Evolutionary conservation across 106 monocot genomes (phyloP).

Genomic region (Acorus calamus): DNA sequence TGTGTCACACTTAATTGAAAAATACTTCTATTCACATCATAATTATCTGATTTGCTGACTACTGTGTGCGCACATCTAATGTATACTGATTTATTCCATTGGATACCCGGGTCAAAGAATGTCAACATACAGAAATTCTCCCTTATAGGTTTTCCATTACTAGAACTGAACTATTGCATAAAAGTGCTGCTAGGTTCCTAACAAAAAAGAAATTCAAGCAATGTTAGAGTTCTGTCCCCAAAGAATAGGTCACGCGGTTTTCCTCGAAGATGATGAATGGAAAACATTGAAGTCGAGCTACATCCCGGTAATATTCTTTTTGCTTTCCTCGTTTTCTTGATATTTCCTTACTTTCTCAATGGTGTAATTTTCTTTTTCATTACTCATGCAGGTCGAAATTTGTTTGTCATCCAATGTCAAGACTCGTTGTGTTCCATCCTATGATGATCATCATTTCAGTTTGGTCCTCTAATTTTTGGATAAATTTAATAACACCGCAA

Average conservation of each 20-base stretch:
- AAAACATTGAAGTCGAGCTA: conserved; percentile 41
- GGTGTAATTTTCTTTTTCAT: background rate
- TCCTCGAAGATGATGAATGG: conserved; percentile 66
- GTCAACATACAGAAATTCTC: too few species aligned
- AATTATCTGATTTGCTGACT: too few species aligned
- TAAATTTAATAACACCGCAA: too few species aligned
- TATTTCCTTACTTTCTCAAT: background rate
- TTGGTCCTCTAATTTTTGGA: background rate
- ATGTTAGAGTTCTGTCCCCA: conserved; percentile 43
- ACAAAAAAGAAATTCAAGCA: conserved; percentile 69
- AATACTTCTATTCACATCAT: too few species aligned
- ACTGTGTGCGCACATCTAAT: too few species aligned
- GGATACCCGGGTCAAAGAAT: too few species aligned
- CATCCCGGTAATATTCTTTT: conserved; percentile 44
- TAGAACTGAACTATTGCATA: too few species aligned
- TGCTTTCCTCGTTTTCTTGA: too few species aligned
- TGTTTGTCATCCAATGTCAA: conserved; percentile 85
- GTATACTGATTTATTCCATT: too few species aligned
- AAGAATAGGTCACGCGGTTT: conserved; percentile 70
- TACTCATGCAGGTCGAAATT: conserved; percentile 66
- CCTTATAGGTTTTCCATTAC: too few species aligned
- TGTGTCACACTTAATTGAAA: background rate
- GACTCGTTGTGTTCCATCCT: conserved; percentile 49
- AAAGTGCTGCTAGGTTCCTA: conserved; percentile 59
- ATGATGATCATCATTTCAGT: conserved; percentile 89